Evolutionary conservation across 2,329 filamentous ascomycete genomes (phyloP), one percentile per base, ranked within the genome.

Genomic region (Byssochlamys sp.): DNA sequence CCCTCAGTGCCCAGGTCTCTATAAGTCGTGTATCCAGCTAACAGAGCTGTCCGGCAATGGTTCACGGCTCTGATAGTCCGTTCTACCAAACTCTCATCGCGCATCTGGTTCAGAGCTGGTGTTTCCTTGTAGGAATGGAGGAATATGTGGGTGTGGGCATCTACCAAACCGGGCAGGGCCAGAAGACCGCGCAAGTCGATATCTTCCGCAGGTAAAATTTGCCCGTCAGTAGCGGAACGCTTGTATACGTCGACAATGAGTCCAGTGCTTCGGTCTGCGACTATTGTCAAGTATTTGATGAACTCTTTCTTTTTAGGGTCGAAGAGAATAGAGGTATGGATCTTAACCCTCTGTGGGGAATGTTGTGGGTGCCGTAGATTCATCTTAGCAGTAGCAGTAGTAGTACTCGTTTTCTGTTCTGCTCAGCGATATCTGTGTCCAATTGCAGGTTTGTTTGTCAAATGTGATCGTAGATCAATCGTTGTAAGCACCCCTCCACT

Each of bases 131-230:
- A 80, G 0, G 76, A 68, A 64, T 83, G 80, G 6, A 82, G 69
- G 61, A 83, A 82, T n/a, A 83, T 75, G 63, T 83, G 80, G 0
- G 80, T 81, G 61, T 83, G 80, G 0, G 80, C 76, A 63, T 83
- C 80, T 3, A 83, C 79, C 4, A 82, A 70, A 9, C 80, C 80
- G 0, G 80, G 80, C 54, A 82, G 71, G 4, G 81, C 77, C 25
- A 77, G 71, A 57, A 77, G 74, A 57, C 78, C 78, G 9, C 81
- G 76, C n/a, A 84, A 76, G 58, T 84, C 79, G 39, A 45, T 45
- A 24, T 45, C 39, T 19, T 24, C 39, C 19, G 14, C 14, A 9
- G 39, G 9, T 14, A 45, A 9, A 45, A 45, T 2, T 7, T 45
- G 39, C 4, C 19, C 39, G 3, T 45, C 39, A 14, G 14, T 12